Base-by-base conservation (phyloP, 805 yeast genomes). In the Vanderwaltozyma yarrowii region DNA sequence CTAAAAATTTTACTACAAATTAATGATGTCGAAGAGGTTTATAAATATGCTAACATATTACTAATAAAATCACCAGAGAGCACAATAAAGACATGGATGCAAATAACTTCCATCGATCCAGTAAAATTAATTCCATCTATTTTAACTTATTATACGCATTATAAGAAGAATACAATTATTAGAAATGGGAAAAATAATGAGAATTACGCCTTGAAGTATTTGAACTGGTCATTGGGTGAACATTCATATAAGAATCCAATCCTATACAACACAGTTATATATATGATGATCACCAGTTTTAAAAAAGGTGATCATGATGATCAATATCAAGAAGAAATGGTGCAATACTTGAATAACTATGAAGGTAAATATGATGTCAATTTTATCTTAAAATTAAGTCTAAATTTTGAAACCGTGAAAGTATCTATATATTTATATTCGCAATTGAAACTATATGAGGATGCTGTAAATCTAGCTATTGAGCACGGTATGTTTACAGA, bases 81-180 rank as follows among this genome's bases (percentile, higher is more conserved):
- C 11, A 85, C 95, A 0, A 75, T 84, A 2, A 80, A 79, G 36
- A 68, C 83, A 0, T 92, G 96, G 96, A 70, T 83, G 51, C 70
- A 65, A 36, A 50, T 67, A 0, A 61, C 60, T 19, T 50, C 53
- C 7, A 45, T 89, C 3, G 74, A 82, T 41, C 78, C 80, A 34
- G 69, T 71, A 12, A 74, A 69, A 42, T 64, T 92, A 17, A 58
- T 92, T 2, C 94, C 96, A 2, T 78, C 96, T 0, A 63, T 89
- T 11, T 57, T 87, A 43, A 70, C 78, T 0, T 86, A 81, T 58
- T 77, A 78, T 49, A 71, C 76, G 29, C 68, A 65, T 35, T 61
- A 62, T 26, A 54, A 50, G 32, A 40, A 42, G 35, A 44, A 45
- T 30, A 20, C 36, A 4, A 9, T 23, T 3, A 9, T 20, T 14